Base-by-base conservation (phyloP, 768 basidiomycete genomes). In the Boletus patriciae region DNA sequence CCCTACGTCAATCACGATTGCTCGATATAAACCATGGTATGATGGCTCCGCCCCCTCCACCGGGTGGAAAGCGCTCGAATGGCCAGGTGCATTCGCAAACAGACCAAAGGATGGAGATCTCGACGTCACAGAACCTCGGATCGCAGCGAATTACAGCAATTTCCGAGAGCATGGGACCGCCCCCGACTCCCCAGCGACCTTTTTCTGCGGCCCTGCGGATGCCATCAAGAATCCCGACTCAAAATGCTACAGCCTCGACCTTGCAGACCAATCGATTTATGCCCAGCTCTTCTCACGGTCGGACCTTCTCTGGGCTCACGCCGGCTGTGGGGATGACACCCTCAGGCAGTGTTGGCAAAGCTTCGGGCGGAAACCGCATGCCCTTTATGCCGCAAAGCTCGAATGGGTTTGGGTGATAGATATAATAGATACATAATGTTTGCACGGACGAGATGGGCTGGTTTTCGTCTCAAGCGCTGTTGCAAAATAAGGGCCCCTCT, bases 371-470 rank as follows among this genome's bases (percentile, higher is more conserved):
- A 50, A 85, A 87, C 56, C 77, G 85, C 62, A 73, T 76, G 58
- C 81, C 84, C 41, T 87, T 87, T 66, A 65, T 80, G 37, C 77
- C 76, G 29, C 72, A 74, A 25, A 51, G 61, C 38, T 57, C 71
- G 37, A 70, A 64, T 27, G 69, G 67, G 41, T 70, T 74, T 57
- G 66, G 72, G 43, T 75, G 61, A 67, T 56, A 47, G 37, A 19
- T 27, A 13, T 18, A 29, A 33, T 65, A 59, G 18, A 56, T 55
- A 49, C 16, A 25, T 42, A n/a, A n/a, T n/a, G n/a, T n/a, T 49
- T 52, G 29, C 52, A 45, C 29, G 31, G 45, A 33, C 13, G 13
- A 33, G 50, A 41, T 16, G 27, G 13, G 9, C 18, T 29, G 16
- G n/a, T 31, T 37, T 55, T 29, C 19, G 34, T 37, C 42, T 16